Conservation (phyloP, 164 flowering plant species). For the Piper longum region DNA sequence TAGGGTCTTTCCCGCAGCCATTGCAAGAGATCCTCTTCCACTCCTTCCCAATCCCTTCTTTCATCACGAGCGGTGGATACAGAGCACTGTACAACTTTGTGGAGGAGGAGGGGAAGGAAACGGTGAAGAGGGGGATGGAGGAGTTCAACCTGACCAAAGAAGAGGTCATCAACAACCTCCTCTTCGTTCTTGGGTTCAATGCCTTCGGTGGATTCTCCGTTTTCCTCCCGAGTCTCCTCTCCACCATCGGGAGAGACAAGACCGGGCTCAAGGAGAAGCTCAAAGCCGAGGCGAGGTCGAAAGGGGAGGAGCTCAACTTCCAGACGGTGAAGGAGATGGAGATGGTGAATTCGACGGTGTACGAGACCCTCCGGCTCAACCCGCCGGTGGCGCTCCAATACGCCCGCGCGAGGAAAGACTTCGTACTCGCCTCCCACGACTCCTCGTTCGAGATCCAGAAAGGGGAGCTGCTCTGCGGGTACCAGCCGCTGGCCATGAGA, state of each 20-base stretch:
- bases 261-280: constrained; percentile 36
- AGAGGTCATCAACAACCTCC: constrained; percentile 56
- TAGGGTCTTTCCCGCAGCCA: constrained; percentile 40
- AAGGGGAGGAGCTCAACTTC: constrained; percentile 22
- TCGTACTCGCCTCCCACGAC: constrained; percentile 45
- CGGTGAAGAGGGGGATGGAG: constrained; percentile 22
- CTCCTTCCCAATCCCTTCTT: constrained; percentile 50
- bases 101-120: constrained; percentile 33
- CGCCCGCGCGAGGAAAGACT: constrained; percentile 71
- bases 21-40: constrained; percentile 64
- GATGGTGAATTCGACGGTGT: constrained; percentile 58
- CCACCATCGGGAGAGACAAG: constrained; percentile 24
- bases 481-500: constrained; percentile 56
- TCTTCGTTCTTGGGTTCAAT: constrained; percentile 74
- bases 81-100: constrained; percentile 42
- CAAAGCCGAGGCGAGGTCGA: constrained; percentile 35
- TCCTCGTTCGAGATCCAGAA: constrained; percentile 42
- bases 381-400: constrained; percentile 70
- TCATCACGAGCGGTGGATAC: constrained; percentile 40
- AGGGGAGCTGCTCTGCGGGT: constrained; percentile 83
- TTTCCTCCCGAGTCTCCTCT: constrained; percentile 35
- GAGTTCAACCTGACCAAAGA: constrained; percentile 46
- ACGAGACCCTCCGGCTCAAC: constrained; percentile 52
- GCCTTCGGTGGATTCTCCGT: constrained; percentile 73
- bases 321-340: constrained; percentile 37